Evolutionary conservation across 1,284 basidiomycete genomes (phyloP).

Genomic region (Pulveroboletus sp.): DNA sequence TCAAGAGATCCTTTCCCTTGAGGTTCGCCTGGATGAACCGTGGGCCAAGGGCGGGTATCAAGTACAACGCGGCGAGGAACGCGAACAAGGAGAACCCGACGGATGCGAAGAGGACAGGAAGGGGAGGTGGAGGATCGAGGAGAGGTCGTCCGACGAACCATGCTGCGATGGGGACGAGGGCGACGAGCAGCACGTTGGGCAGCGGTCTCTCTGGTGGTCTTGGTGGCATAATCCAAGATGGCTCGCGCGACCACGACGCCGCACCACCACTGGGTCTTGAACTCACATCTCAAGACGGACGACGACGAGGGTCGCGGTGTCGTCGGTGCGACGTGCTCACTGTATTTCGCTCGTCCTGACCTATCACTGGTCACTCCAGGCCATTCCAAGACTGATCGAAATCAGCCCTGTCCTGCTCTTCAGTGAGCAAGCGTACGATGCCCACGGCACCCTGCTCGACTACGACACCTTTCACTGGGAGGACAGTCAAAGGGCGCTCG

Average conservation of each 20-base stretch:
- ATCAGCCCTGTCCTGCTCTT: slow-evolving; percentile 86
- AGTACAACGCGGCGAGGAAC: slow-evolving; percentile 66
- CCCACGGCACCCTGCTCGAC: slow-evolving; percentile 74
- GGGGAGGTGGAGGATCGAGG: slow-evolving; percentile 58
- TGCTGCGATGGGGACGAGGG: slow-evolving; percentile 57
- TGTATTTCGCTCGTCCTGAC: not conserved
- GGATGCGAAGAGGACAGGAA: slow-evolving; percentile 70
- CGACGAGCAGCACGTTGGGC: slow-evolving; percentile 48
- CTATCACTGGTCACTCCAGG: slow-evolving; percentile 23
- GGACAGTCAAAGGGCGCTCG: slow-evolving; percentile 80
- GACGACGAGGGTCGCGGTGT: slow-evolving; percentile 60
- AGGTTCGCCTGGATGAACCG: slow-evolving; percentile 75
- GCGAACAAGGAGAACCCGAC: slow-evolving; percentile 81
- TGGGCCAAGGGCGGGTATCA: slow-evolving; percentile 72
- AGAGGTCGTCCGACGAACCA: slow-evolving; percentile 72
- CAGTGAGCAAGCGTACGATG: slow-evolving; percentile 65
- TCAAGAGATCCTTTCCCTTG: slow-evolving; percentile 79
- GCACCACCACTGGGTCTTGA: slow-evolving; percentile 12
- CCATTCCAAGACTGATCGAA: slow-evolving; percentile 75
- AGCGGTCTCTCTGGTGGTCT: slow-evolving; percentile 45
- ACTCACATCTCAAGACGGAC: slow-evolving; percentile 21
- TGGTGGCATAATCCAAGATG: slow-evolving; percentile 25
- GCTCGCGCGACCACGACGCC: slow-evolving; percentile 11
- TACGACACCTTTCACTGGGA: slow-evolving; percentile 86
- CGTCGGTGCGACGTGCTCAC: slow-evolving; percentile 44